Conservation (phyloP, 73 alveolate genomes). For the Urostyla sp. region DNA sequence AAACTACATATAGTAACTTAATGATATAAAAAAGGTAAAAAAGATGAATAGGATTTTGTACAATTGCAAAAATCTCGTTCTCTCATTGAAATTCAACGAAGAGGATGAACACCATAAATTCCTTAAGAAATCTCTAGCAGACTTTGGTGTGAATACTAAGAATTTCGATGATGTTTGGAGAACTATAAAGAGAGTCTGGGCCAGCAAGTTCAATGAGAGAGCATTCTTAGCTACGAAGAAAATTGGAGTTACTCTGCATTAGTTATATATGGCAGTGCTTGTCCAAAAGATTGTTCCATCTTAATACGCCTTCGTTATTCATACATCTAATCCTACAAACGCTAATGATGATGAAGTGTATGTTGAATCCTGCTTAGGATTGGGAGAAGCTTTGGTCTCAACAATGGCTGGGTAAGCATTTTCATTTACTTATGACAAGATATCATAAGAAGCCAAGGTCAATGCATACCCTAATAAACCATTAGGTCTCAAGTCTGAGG, state of each 20-base stretch:
- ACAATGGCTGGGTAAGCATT: conserved; percentile 90
- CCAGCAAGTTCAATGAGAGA: conserved; percentile 91
- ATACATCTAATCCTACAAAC: conserved; percentile 90
- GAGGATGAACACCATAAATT: conserved; percentile 51
- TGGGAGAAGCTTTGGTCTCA: conserved; percentile 95
- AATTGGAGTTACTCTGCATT: conserved; percentile 82
- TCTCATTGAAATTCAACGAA: conserved; percentile 64
- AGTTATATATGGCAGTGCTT: conserved; percentile 89
- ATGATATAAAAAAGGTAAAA: conserved; percentile 58
- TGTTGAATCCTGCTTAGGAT: conserved; percentile 88
- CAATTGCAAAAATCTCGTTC: conserved; percentile 71
- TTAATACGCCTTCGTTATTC: conserved; percentile 94
- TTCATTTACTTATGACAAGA: conserved; percentile 79
- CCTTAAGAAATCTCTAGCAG: conserved; percentile 65
- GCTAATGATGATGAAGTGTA: conserved; percentile 80
- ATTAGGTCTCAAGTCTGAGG: conserved; percentile 80
- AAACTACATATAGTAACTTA: conserved; percentile 60
- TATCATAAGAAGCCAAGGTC: conserved; percentile 51
- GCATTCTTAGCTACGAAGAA: conserved; percentile 92
- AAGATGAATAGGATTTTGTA: conserved; percentile 70
- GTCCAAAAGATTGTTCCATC: conserved; percentile 86
- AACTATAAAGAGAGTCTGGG: conserved; percentile 93
- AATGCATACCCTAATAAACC: conserved; percentile 92
- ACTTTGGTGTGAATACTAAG: conserved; percentile 73
- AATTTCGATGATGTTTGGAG: conserved; percentile 78